Evolutionary conservation across 2,329 filamentous ascomycete genomes (phyloP), one percentile per base, ranked within the genome.

Genomic region (Neofusicoccum umdonicola): DNA sequence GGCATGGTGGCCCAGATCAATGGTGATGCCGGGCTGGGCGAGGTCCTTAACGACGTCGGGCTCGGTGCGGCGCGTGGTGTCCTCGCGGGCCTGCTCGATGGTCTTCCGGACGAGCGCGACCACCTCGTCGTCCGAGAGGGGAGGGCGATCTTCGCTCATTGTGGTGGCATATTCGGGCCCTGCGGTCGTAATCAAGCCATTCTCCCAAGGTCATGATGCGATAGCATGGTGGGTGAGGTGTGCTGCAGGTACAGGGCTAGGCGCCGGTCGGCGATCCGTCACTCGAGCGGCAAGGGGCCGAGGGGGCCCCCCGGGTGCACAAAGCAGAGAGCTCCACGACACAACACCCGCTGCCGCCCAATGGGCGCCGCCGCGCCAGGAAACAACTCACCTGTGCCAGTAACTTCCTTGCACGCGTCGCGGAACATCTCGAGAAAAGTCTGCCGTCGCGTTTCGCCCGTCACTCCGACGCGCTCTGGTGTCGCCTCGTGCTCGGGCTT

Each of bases 1-100:
- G 72, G 87, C 87, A 77, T 89, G 90, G 71, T 90, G 87, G 76
- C 90, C 91, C 68, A 93, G 78, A 76, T 93, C 90, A 70, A 94
- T 89, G 37, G 91, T 93, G 65, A 92, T 86, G 66, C 91, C 90
- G 1, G 88, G 87, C 72, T 88, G 74, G 83, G 87, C 68, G 68
- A 76, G 86, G 82, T 66, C 84, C 82, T 72, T 71, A 17, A 60
- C 65, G 67, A 83, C 84, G 73, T 90, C 87, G 57, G 81, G 85
- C 70, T 72, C 74, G 63, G 71, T 72, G 34, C 74, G 75, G 65
- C 77, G 74, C 67, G 84, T 83, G 69, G 89, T 88, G 73, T 88
- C 88, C 69, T 88, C 83, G 65, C 89, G 80, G 63, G 89, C 89
- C 70, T 82, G 83, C 67, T 84, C 84, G 84, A 92, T 89, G 50